Base-by-base conservation (phyloP, 805 yeast species). In the Yarrowia phangngaensis region DNA sequence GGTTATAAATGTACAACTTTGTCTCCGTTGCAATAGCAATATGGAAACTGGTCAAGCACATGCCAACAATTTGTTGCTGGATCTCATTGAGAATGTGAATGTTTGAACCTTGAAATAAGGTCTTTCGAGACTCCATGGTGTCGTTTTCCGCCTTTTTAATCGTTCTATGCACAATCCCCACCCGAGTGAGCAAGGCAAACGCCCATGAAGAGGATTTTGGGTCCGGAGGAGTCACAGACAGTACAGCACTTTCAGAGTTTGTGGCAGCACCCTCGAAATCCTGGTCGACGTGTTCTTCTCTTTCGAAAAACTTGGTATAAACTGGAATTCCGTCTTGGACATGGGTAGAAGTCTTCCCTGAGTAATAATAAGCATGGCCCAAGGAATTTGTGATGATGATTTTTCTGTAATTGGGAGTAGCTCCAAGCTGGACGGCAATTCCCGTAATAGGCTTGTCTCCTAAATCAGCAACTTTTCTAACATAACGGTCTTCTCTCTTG, bases 31-130 rank as follows among this genome's bases (percentile, higher is more conserved):
- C 60, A 4, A 77, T 52, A 1, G 80, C 53, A 2, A 80, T 56
- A 59, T 81, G 84, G 54, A 73, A 82, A 38, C 72, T 70, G 0
- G 84, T 73, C 20, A 82, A 55, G 1, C 72, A 53, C 2, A 78
- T 57, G 7, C 74, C 68, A 32, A 64, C 61, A 20, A 71, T 51
- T 2, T 56, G 65, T 58, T 51, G 26, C 20, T 36, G 35, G 5
- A 32, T 45, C 40, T 31, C 32, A 14, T 38, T 38, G 17, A 38
- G n/a, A 11, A 38, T 38, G 45, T 38, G 27, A 20, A 38, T 38
- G 29, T 29, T 41, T 12, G 35, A 41, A n/a, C 35, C 48, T 20
- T 41, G 48, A 4, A 29, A 29, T 9, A 41, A 41, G 20, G 48
- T 29, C 22, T 29, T 29, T 4, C 35, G 29, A 3, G 48, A 30